Percentiles rank a stretch among this genome's conserved stretches.
These are phyloP conservation scores for Huntiella bhutanensis DNA, from an alignment of 2,329 filamentous ascomycete genomes.

Conservation along the genomic window DNA sequence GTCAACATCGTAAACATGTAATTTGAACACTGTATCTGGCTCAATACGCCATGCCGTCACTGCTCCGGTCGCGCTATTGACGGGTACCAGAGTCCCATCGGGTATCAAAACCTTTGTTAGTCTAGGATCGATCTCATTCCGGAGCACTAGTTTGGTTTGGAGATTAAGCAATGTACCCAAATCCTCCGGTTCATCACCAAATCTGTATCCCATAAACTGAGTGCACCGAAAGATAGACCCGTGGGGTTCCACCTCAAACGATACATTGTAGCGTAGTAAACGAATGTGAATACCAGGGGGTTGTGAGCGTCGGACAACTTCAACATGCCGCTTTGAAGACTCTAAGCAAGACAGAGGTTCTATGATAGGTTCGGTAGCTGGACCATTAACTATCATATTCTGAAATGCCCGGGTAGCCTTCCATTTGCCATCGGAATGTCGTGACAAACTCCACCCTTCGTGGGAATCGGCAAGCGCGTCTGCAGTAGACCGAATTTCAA, in stretches of 20 bases:
- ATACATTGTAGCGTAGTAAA: conserved; percentile 28
- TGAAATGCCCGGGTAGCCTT: too few species aligned
- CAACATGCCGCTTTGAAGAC: background rate
- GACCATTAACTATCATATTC: too few species aligned
- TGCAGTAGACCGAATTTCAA: conserved; percentile 17
- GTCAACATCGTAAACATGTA: conserved; percentile 31
- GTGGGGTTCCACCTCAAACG: conserved; percentile 22
- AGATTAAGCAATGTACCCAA: background rate
- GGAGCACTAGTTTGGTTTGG: conserved; percentile 26
- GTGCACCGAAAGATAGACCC: conserved; percentile 21
- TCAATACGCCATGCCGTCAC: too few species aligned
- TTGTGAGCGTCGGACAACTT: background rate
- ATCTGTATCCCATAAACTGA: conserved; percentile 24
- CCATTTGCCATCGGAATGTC: conserved; percentile 13
- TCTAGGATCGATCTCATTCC: conserved; percentile 8
- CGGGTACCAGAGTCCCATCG: background rate
- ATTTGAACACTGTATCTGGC: too few species aligned
- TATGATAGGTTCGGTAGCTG: background rate
- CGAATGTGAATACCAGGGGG: conserved; percentile 20
- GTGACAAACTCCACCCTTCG: background rate
- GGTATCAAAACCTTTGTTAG: conserved; percentile 21
- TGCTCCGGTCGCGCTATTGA: too few species aligned
- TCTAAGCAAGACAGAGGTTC: background rate
- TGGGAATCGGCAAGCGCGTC: too few species aligned
- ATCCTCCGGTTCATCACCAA: background rate